Conservation (phyloP, 805 yeast genomes). For the Wickerhamiella siamensis region DNA sequence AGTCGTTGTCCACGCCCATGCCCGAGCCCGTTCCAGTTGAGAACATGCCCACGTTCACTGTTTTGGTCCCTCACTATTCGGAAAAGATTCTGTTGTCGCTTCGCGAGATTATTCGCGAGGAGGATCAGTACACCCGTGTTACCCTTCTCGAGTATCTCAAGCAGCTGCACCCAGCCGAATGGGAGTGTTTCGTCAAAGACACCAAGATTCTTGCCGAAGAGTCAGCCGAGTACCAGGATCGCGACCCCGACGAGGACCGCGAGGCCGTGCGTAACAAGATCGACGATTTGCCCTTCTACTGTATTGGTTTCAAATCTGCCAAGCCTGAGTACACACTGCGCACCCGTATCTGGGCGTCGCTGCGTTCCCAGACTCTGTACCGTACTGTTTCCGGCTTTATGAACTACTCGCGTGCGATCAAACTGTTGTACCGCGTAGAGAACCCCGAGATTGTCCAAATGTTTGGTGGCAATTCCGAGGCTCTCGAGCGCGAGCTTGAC, state of each 20-base stretch:
- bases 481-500: constrained; percentile 86
- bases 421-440: constrained; percentile 84
- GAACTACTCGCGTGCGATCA: constrained; percentile 96
- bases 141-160: constrained; percentile 87
- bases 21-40: constrained; percentile 99
- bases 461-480: constrained; percentile 98
- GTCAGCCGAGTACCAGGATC: constrained; percentile 60
- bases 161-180: constrained; percentile 90
- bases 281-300: constrained; percentile 86
- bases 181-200: constrained; percentile 96
- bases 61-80: constrained; percentile 87
- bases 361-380: constrained; percentile 90
- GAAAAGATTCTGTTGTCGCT: constrained; percentile 89
- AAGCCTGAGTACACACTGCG: constrained; percentile 93
- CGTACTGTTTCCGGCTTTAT: constrained; percentile 96
- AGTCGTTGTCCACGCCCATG: constrained; percentile 94
- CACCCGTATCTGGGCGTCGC: constrained; percentile 97
- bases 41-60: constrained; percentile 98
- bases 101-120: constrained; percentile 92
- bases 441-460: constrained; percentile 91
- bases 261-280: constrained; percentile 71
- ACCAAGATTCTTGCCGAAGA: constrained; percentile 92
- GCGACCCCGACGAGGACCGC: constrained; percentile 36
- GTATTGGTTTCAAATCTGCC: constrained; percentile 94
- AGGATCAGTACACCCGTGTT: constrained; percentile 89